Percentiles rank a stretch among this genome's conserved stretches.
These are phyloP conservation scores for Neopestalotiopsis sp. DNA, from an alignment of 2,329 filamentous ascomycete genomes.

Conservation along the genomic window DNA sequence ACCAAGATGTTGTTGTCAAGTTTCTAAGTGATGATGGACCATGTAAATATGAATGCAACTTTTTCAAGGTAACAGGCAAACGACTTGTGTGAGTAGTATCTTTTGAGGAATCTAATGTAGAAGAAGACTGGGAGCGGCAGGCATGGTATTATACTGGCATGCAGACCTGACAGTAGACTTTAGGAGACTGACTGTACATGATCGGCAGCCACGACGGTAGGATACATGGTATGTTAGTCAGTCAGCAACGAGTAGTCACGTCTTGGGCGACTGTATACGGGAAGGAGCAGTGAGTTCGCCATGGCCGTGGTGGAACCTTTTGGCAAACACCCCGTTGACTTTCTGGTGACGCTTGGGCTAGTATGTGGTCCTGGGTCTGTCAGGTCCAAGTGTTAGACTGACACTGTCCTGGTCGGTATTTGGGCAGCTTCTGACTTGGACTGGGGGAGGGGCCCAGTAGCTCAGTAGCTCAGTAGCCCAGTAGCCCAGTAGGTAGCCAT, in stretches of 20 bases:
- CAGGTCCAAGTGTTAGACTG: background rate
- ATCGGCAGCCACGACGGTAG: background rate
- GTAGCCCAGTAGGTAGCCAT: background rate
- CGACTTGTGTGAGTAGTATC: background rate
- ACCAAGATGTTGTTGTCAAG: background rate
- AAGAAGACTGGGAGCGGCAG: background rate
- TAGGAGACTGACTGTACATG: background rate
- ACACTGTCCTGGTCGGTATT: no score
- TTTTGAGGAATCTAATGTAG: background rate
- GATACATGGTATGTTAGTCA: background rate
- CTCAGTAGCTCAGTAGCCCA: background rate
- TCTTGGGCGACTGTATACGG: constrained; percentile 7
- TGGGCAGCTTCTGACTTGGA: no score
- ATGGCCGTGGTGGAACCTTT: constrained; percentile 12
- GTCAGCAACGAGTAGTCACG: background rate
- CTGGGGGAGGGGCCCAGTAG: background rate
- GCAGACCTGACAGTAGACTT: background rate
- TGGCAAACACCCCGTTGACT: background rate
- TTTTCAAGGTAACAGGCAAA: background rate
- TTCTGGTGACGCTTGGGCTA: constrained; percentile 1
- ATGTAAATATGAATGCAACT: background rate
- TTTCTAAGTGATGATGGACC: background rate
- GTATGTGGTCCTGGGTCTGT: background rate
- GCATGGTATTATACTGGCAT: background rate
- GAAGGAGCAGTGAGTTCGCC: background rate